These are phyloP conservation scores for Lipomyces orientalis DNA, from an alignment of 805 yeast genomes.

Conservation along the genomic window DNA sequence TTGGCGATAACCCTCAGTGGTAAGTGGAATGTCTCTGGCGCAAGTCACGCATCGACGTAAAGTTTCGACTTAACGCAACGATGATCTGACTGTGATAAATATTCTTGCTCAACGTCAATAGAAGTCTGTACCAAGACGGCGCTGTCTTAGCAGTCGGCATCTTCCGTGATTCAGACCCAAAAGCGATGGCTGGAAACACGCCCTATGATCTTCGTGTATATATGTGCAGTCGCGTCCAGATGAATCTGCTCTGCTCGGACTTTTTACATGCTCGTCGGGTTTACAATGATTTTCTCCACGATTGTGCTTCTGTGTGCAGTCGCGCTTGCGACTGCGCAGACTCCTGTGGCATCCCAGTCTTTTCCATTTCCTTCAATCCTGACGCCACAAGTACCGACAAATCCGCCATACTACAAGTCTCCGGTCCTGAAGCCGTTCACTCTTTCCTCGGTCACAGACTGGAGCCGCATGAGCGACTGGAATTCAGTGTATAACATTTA, in stretches of 20 bases:
- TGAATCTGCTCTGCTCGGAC: background rate
- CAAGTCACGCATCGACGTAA: background rate
- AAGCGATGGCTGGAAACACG: background rate
- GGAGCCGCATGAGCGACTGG: conserved; percentile 16
- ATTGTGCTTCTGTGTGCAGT: background rate
- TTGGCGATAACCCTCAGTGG: background rate
- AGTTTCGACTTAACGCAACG: background rate
- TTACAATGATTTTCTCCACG: background rate
- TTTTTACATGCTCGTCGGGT: background rate
- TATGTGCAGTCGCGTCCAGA: background rate
- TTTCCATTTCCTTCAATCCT: conserved; percentile 8
- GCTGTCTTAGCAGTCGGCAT: background rate
- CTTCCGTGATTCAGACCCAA: background rate
- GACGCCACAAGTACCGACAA: conserved; percentile 8
- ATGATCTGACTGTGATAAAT: background rate
- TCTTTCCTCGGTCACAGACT: background rate
- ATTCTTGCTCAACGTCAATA: background rate
- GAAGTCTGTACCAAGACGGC: background rate
- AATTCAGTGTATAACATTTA: conserved; percentile 4
- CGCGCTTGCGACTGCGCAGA: background rate
- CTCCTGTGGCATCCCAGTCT: conserved; percentile 10
- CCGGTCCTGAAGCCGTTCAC: background rate
- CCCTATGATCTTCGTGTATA: background rate
- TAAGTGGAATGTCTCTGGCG: background rate
- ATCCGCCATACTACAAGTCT: background rate